Evolutionary conservation across 768 basidiomycete genomes (phyloP).

Genomic region (Lentinus tigrinus): DNA sequence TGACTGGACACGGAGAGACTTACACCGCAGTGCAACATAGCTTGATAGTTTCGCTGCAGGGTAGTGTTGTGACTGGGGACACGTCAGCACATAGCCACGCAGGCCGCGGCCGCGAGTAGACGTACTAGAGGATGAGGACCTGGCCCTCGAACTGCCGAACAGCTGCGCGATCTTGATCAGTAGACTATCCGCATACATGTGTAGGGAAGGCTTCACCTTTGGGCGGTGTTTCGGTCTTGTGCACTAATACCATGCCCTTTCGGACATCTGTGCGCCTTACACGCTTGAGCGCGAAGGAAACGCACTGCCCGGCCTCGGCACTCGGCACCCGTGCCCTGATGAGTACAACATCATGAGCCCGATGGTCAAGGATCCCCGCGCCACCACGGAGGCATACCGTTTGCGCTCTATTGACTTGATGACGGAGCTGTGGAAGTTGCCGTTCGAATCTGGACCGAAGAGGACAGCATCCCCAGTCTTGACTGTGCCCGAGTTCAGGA

Average conservation of each 20-base stretch:
- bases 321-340: constrained; percentile 71
- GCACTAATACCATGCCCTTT: constrained; percentile 93
- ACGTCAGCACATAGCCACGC: constrained; percentile 1
- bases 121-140: constrained; percentile 89
- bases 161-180: constrained; percentile 41
- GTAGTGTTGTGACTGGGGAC: constrained; percentile 81
- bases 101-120: constrained; percentile 7
- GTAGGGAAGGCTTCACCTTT: constrained; percentile 46
- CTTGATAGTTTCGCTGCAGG: constrained; percentile 91
- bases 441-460: constrained; percentile 91
- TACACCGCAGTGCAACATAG: constrained; percentile 92
- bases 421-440: constrained; percentile 76
- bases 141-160: constrained; percentile 88
- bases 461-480: constrained; percentile 81
- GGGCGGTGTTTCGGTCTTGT: constrained; percentile 75
- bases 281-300: constrained; percentile 89
- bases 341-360: background rate
- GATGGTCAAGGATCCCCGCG: background rate
- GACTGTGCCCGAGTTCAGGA: constrained; percentile 71
- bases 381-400: constrained; percentile 43
- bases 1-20: constrained; percentile 22
- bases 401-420: constrained; percentile 95
- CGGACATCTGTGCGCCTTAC: constrained; percentile 77
- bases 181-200: background rate
- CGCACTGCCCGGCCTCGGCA: constrained; percentile 95